These are phyloP conservation scores for Xylaria bambusicola DNA, from an alignment of 495 filamentous ascomycete genomes.

Conservation along the genomic window DNA sequence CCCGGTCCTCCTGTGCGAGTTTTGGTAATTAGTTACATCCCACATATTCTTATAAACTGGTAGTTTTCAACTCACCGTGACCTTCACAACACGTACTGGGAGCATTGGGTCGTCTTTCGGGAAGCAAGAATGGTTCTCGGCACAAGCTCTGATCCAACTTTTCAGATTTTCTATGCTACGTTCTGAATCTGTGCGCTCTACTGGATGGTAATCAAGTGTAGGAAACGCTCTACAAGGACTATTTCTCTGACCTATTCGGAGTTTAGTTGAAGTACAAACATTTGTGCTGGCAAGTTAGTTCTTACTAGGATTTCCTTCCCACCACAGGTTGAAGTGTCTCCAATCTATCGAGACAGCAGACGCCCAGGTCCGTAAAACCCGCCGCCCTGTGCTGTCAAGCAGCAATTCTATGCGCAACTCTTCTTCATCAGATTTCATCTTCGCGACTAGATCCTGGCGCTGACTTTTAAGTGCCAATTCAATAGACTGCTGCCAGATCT, in stretches of 20 bases:
- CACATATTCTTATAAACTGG: background rate
- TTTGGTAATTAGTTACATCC: background rate
- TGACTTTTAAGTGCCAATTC: background rate
- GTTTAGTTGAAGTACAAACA: background rate
- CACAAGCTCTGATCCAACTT: background rate
- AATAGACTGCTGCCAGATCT: background rate
- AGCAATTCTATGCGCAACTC: background rate
- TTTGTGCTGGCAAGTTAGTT: background rate
- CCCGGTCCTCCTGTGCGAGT: background rate
- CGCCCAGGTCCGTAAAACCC: background rate
- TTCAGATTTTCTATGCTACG: background rate
- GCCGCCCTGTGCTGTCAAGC: background rate
- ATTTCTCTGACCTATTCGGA: background rate
- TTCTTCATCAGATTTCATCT: background rate
- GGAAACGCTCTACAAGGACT: background rate
- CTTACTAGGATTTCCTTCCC: background rate
- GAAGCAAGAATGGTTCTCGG: background rate
- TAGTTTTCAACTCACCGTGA: background rate
- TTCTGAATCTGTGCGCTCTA: background rate
- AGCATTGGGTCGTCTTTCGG: background rate
- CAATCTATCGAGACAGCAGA: background rate
- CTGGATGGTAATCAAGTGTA: background rate
- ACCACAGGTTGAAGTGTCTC: conserved; percentile 1
- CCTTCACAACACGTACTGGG: background rate
- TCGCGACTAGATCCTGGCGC: background rate